Percentiles rank a stretch among this genome's conserved stretches.
phyloP scores from a whole-genome alignment of 208 protist genomes.

The Leptomonas seymouri region DNA sequence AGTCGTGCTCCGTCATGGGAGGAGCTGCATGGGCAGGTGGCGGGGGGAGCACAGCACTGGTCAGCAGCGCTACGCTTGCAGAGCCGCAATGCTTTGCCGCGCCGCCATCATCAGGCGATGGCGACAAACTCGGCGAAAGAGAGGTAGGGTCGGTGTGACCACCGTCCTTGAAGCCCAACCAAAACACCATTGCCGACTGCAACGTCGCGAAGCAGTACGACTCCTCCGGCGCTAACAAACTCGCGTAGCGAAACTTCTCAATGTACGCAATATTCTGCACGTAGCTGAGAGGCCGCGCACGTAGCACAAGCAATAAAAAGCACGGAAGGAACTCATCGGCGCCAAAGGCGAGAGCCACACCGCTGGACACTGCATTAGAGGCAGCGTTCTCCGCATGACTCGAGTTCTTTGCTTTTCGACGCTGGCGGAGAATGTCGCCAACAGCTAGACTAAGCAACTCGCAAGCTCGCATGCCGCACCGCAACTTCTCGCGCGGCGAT shows the following conservation, averaged over 20 bases:
- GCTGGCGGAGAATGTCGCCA: constrained; percentile 45
- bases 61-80: not conserved
- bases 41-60: not conserved
- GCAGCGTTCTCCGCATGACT: not conserved
- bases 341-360: constrained; percentile 47
- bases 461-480: constrained; percentile 69
- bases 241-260: constrained; percentile 47
- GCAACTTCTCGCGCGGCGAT: constrained; percentile 78
- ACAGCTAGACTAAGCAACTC: constrained; percentile 57
- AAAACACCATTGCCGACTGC: constrained; percentile 65
- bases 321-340: constrained; percentile 85
- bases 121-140: not conserved
- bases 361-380: not conserved
- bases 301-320: constrained; percentile 80
- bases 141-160: constrained; percentile 17
- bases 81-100: not conserved
- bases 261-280: constrained; percentile 79
- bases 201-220: constrained; percentile 78
- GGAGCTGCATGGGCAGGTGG: constrained; percentile 1
- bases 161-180: constrained; percentile 51
- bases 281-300: constrained; percentile 65
- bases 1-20: constrained; percentile 37
- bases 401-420: constrained; percentile 10
- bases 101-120: not conserved
- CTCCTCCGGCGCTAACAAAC: constrained; percentile 58